These are phyloP conservation scores for Amanita exitialis DNA, from an alignment of 768 basidiomycete genomes.

Conservation along the genomic window DNA sequence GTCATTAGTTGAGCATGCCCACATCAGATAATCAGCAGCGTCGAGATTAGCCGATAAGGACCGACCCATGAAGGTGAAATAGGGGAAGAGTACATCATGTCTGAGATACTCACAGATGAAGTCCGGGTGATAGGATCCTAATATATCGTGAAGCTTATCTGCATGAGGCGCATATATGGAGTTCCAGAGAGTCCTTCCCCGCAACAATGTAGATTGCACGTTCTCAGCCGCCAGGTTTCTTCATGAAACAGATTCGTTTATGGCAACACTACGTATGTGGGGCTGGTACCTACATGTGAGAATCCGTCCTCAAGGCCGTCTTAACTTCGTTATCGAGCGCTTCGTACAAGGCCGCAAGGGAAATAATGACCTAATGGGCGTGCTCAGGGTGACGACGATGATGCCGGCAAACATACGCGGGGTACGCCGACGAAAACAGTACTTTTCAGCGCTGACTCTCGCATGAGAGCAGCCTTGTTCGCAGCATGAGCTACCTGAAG, in stretches of 20 bases:
- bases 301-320: conserved; percentile 50
- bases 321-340: conserved; percentile 79
- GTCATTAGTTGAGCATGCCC: conserved; percentile 8
- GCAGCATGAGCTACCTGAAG: conserved; percentile 47
- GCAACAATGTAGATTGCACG: conserved; percentile 57
- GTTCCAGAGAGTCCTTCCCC: conserved; percentile 71
- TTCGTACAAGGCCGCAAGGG: conserved; percentile 65
- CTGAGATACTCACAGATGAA: conserved; percentile 68
- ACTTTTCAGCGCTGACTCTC: conserved; percentile 85
- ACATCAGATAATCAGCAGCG: conserved; percentile 21
- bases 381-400: conserved; percentile 6
- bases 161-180: conserved; percentile 85
- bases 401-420: conserved; percentile 39
- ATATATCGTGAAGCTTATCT: conserved; percentile 81
- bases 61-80: conserved; percentile 15
- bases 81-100: conserved; percentile 8
- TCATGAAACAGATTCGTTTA: conserved; percentile 15
- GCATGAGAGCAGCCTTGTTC: conserved; percentile 73
- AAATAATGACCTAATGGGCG: conserved; percentile 59
- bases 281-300: conserved; percentile 51
- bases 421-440: conserved; percentile 85
- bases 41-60: conserved; percentile 19
- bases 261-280: not conserved
- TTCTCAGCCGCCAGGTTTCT: conserved; percentile 54
- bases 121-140: conserved; percentile 85